Conservation (phyloP, 2,329 filamentous ascomycete species). For the Verticillium nonalfalfae region DNA sequence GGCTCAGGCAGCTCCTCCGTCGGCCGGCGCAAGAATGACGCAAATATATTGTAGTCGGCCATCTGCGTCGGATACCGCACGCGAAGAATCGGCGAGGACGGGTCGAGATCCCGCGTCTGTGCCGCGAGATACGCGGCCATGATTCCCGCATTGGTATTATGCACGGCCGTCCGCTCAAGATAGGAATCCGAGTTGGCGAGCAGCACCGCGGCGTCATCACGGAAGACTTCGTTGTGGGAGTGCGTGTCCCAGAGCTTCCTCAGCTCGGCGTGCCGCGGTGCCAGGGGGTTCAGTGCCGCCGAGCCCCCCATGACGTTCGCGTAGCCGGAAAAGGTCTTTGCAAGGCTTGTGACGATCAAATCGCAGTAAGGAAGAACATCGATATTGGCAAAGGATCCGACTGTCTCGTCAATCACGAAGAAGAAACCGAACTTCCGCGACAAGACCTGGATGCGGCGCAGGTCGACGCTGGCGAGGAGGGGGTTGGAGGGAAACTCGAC, state of each 20-base stretch:
- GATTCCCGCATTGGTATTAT: constrained; percentile 37
- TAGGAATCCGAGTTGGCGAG: constrained; percentile 37
- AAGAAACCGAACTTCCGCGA: constrained; percentile 36
- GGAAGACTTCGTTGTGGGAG: constrained; percentile 38
- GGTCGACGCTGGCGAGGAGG: constrained; percentile 23
- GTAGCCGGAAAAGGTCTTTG: constrained; percentile 53
- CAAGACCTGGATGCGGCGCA: constrained; percentile 19
- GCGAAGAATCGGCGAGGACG: constrained; percentile 25
- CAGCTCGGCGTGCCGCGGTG: constrained; percentile 30
- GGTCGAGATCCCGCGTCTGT: constrained; percentile 15
- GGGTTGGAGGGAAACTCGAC: constrained; percentile 37
- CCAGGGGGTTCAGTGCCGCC: constrained; percentile 40
- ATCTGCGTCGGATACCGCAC: constrained; percentile 38
- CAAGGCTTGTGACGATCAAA: constrained; percentile 44
- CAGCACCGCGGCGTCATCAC: constrained; percentile 37
- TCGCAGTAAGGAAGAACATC: constrained; percentile 44
- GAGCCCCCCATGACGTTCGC: constrained; percentile 50
- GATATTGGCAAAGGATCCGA: constrained; percentile 40
- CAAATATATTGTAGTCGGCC: constrained; percentile 27
- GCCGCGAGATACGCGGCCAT: constrained; percentile 31
- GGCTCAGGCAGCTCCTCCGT: constrained; percentile 38
- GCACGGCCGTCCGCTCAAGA: constrained; percentile 26
- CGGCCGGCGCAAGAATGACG: constrained; percentile 25
- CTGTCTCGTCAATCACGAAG: constrained; percentile 41
- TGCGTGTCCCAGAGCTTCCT: constrained; percentile 12